These are phyloP conservation scores for Urostyla sp. DNA, from an alignment of 73 alveolate species.

Conservation along the genomic window DNA sequence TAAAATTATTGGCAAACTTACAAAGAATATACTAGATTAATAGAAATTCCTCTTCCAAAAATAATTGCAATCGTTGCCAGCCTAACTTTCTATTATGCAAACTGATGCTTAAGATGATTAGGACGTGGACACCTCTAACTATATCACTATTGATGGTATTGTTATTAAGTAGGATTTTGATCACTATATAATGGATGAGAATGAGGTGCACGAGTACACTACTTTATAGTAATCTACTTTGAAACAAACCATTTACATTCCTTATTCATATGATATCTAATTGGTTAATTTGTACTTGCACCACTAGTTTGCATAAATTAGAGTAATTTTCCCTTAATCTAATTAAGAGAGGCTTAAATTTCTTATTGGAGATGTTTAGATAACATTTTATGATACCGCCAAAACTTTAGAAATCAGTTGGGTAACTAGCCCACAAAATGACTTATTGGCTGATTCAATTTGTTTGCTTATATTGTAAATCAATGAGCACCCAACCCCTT, in stretches of 20 bases:
- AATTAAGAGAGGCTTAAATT: not conserved
- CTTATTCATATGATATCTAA: slow-evolving; percentile 55
- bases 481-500: slow-evolving; percentile 70
- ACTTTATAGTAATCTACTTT: slow-evolving; percentile 56
- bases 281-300: slow-evolving; percentile 60
- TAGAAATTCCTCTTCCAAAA: slow-evolving; percentile 35
- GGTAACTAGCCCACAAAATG: slow-evolving; percentile 68
- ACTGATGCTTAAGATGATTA: slow-evolving; percentile 18
- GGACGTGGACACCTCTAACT: slow-evolving; percentile 55
- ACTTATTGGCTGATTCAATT: slow-evolving; percentile 72
- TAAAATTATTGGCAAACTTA: slow-evolving; percentile 77
- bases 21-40: slow-evolving; percentile 62
- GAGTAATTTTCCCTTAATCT: not conserved
- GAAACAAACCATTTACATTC: slow-evolving; percentile 65
- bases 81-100: not conserved
- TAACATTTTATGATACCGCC: slow-evolving; percentile 4
- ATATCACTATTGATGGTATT: slow-evolving; percentile 60
- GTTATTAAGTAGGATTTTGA: slow-evolving; percentile 59
- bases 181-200: slow-evolving; percentile 61
- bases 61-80: not conserved
- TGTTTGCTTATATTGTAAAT: slow-evolving; percentile 64
- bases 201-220: slow-evolving; percentile 67
- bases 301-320: slow-evolving; percentile 40
- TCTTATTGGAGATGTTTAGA: slow-evolving; percentile 45
- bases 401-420: slow-evolving; percentile 52